Percentiles rank a stretch among this genome's conserved stretches.
Evolutionary conservation across 805 yeast species (phyloP).

Genomic region (Lachancea fermentati): DNA sequence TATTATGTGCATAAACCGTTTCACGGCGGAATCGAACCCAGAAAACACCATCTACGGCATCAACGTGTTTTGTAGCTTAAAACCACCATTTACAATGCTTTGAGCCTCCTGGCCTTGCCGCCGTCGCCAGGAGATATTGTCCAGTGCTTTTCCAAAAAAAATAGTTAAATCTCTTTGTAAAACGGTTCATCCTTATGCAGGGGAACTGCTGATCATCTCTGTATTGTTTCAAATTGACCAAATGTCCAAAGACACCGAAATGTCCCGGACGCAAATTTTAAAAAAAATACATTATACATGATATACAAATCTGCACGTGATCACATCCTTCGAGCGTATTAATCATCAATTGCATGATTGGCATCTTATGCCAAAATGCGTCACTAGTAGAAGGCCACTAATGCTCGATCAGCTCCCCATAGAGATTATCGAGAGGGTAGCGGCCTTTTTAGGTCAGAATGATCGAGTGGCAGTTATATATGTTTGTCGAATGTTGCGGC

Average conservation of each 20-base stretch:
- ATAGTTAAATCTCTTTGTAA: slow-evolving; percentile 97
- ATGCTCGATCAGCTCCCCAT: slow-evolving; percentile 24
- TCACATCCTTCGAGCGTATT: background rate
- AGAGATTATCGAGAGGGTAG: slow-evolving; percentile 18
- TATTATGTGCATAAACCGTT: background rate
- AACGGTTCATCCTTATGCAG: slow-evolving; percentile 99
- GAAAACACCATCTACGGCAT: background rate
- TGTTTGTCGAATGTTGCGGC: slow-evolving; percentile 17
- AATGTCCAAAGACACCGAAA: slow-evolving; percentile 65
- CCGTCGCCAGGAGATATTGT: no score
- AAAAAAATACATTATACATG: slow-evolving; percentile 1
- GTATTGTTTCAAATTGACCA: slow-evolving; percentile 99
- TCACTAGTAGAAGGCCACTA: no score
- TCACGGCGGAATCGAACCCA: slow-evolving; percentile 4
- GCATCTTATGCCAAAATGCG: no score
- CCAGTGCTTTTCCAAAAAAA: slow-evolving; percentile 48
- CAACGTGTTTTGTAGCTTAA: background rate
- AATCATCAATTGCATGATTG: no score
- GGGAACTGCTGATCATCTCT: slow-evolving; percentile 99
- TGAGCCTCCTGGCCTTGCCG: background rate
- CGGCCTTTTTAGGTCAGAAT: slow-evolving; percentile 17
- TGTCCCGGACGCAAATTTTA: slow-evolving; percentile 1
- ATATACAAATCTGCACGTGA: background rate
- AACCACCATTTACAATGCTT: background rate
- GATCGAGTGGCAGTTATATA: slow-evolving; percentile 25